Percentiles rank a stretch among this genome's conserved stretches.
phyloP scores from a whole-genome alignment of 106 monocot species.

The Dioscorea alata region DNA sequence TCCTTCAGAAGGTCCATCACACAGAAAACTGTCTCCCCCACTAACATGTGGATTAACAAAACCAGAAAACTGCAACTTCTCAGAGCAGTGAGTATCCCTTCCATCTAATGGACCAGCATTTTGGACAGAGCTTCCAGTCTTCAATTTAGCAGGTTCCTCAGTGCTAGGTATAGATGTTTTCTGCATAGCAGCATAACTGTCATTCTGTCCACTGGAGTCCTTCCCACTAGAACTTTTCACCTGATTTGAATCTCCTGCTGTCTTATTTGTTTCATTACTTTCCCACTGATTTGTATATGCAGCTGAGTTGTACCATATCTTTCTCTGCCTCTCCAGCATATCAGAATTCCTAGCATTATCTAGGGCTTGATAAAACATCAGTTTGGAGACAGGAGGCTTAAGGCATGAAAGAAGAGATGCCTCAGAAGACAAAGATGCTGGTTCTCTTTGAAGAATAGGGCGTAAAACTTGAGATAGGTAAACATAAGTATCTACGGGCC shows the following conservation, averaged over 20 bases:
- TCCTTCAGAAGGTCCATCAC: constrained; percentile 80
- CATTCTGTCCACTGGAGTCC: constrained; percentile 24
- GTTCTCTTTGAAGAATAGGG: constrained; percentile 78
- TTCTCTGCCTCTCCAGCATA: constrained; percentile 91
- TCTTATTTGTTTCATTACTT: constrained; percentile 37
- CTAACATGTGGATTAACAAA: constrained; percentile 61
- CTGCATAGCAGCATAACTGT: constrained; percentile 15
- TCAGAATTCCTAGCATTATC: constrained; percentile 64
- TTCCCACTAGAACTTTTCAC: constrained; percentile 25
- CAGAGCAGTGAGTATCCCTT: constrained; percentile 53
- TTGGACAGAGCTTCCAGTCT: constrained; percentile 29
- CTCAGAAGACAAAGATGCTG: constrained; percentile 58
- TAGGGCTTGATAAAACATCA: constrained; percentile 60
- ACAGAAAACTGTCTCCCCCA: constrained; percentile 54
- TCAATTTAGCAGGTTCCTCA: constrained; percentile 37
- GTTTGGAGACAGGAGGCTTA: constrained; percentile 76
- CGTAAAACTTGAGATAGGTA: constrained; percentile 76
- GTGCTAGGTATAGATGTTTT: constrained; percentile 14
- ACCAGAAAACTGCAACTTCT: constrained; percentile 73
- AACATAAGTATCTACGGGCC: constrained; percentile 79
- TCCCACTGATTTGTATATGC: constrained; percentile 60
- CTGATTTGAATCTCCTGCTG: constrained; percentile 26
- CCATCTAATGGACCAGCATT: constrained; percentile 22
- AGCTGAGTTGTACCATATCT: constrained; percentile 80
- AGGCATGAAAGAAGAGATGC: constrained; percentile 61